These are phyloP conservation scores for Naganishia kalamii DNA, from an alignment of 768 basidiomycete species.

Conservation along the genomic window DNA sequence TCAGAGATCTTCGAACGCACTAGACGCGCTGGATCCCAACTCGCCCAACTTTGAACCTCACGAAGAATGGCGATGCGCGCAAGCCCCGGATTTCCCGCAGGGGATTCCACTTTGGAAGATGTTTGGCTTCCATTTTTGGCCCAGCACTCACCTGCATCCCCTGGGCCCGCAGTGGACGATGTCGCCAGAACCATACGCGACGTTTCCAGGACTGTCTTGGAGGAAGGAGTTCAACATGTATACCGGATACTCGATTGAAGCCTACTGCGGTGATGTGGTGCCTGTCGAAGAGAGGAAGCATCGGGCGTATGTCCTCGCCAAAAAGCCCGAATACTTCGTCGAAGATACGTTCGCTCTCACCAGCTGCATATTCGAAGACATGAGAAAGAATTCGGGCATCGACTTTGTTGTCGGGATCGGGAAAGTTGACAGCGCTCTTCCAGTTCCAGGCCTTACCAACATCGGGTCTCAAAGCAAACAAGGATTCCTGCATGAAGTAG, in stretches of 20 bases:
- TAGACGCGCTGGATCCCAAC: not conserved
- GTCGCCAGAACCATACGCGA: conserved; percentile 27
- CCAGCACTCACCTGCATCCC: conserved; percentile 18
- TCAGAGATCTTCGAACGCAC: not conserved
- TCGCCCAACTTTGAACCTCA: conserved; percentile 7
- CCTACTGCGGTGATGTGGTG: conserved; percentile 12
- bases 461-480: conserved; percentile 2
- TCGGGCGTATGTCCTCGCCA: conserved; percentile 23
- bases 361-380: conserved; percentile 12
- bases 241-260: conserved; percentile 29
- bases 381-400: conserved; percentile 17
- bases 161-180: conserved; percentile 27
- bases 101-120: conserved; percentile 33
- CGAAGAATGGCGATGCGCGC: conserved; percentile 27
- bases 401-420: conserved; percentile 25
- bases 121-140: conserved; percentile 33
- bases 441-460: conserved; percentile 9
- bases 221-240: not conserved
- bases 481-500: not conserved
- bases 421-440: conserved; percentile 2
- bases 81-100: conserved; percentile 25
- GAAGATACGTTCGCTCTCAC: not conserved
- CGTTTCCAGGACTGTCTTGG: not conserved
- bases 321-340: conserved; percentile 21
- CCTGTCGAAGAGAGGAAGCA: conserved; percentile 7